Evolutionary conservation across 2,329 filamentous ascomycete genomes (phyloP).

Genomic region (Colletotrichum paranaense): DNA sequence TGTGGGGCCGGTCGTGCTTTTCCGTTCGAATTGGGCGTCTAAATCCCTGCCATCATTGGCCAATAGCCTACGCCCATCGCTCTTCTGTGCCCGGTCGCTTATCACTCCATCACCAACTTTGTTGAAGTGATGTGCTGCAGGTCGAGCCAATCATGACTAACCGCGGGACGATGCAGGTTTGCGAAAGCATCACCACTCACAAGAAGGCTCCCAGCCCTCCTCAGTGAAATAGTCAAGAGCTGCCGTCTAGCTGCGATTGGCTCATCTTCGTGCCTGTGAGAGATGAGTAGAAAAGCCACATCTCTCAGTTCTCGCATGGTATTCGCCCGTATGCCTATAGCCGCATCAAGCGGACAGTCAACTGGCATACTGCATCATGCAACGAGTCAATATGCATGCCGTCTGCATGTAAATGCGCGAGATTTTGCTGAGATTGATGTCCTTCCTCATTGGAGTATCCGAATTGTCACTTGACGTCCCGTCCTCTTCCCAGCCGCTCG

Average conservation of each 20-base stretch:
- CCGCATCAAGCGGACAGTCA: conserved; percentile 25
- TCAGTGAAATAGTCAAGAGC: not conserved
- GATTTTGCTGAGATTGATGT: conserved; percentile 3
- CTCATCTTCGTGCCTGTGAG: not conserved
- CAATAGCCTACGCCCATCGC: conserved; percentile 16
- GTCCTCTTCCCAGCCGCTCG: not conserved
- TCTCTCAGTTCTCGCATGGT: conserved; percentile 11
- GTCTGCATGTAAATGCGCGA: conserved; percentile 27
- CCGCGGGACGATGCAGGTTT: conserved; percentile 17
- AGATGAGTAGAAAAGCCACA: conserved; percentile 26
- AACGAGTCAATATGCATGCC: conserved; percentile 34
- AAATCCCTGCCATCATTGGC: conserved; percentile 28
- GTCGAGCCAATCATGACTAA: conserved; percentile 20
- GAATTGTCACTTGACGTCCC: not conserved
- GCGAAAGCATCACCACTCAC: conserved; percentile 29
- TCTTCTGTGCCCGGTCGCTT: conserved; percentile 27
- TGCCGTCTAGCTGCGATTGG: conserved; percentile 12
- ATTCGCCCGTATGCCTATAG: conserved; percentile 27
- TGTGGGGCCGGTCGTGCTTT: conserved; percentile 14
- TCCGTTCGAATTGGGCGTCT: conserved; percentile 31
- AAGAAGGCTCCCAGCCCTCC: conserved; percentile 28
- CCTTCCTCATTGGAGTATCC: conserved; percentile 26
- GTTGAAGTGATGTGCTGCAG: conserved; percentile 25
- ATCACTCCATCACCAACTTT: conserved; percentile 33
- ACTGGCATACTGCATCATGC: conserved; percentile 30